A percentile compares a stretch with the other conserved stretches of the same genome.
Evolutionary conservation across 2,329 filamentous ascomycete species (phyloP).

Genomic region (Lecanicillium sp.): DNA sequence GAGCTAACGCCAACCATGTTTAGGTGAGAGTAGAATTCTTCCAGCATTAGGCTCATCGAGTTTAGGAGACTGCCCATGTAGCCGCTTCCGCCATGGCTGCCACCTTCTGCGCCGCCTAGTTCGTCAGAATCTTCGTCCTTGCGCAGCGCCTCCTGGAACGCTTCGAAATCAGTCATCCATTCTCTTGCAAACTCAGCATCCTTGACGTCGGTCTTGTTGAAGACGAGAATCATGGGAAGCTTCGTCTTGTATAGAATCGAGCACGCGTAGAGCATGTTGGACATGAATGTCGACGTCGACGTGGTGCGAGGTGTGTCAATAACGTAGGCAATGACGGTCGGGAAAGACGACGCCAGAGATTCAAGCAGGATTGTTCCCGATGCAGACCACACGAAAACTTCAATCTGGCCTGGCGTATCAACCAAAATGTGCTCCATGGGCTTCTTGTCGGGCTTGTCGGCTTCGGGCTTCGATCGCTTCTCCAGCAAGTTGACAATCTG

Average conservation of each 20-base stretch:
- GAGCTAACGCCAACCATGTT: conserved; percentile 89
- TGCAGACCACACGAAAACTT: conserved; percentile 97
- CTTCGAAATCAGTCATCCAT: conserved; percentile 99
- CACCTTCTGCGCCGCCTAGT: conserved; percentile 64
- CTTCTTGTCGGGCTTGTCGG: conserved; percentile 49
- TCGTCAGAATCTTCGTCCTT: conserved; percentile 71
- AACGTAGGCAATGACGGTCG: conserved; percentile 93
- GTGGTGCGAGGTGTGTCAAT: conserved; percentile 93
- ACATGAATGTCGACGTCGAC: conserved; percentile 97
- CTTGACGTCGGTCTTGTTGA: conserved; percentile 98
- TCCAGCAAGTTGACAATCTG: conserved; percentile 85
- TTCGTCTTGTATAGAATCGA: conserved; percentile 98
- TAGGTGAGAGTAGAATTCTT: conserved; percentile 94
- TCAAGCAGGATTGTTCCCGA: conserved; percentile 91
- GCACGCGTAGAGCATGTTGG: conserved; percentile 98
- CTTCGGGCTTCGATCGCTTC: conserved; percentile 66
- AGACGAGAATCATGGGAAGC: conserved; percentile 95
- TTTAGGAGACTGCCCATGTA: conserved; percentile 96
- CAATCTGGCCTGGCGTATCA: conserved; percentile 95
- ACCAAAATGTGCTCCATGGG: conserved; percentile 78
- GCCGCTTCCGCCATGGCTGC: conserved; percentile 66
- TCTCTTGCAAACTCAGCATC: conserved; percentile 87
- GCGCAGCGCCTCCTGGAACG: conserved; percentile 79
- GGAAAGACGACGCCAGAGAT: conserved; percentile 85
- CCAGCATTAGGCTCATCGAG: conserved; percentile 94